Percentiles rank a stretch among this genome's conserved stretches.
Conservation (phyloP, 306 rosid species). For the Rosa rugosa region DNA sequence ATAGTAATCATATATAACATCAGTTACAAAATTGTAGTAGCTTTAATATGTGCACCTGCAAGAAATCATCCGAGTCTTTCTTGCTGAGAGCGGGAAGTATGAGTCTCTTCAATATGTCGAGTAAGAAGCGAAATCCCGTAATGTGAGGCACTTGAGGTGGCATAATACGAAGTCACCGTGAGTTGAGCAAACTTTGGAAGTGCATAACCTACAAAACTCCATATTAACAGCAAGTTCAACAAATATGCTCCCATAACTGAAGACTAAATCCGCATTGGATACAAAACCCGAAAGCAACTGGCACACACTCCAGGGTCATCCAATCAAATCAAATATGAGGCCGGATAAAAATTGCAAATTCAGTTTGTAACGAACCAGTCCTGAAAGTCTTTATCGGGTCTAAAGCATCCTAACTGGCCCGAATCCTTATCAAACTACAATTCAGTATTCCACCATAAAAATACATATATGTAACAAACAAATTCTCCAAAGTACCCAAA, state of each 20-base stretch:
- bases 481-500: neutral
- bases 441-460: neutral
- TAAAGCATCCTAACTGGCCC: neutral
- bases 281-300: slow-evolving; percentile 5
- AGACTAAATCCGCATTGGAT: neutral
- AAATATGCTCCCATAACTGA: neutral
- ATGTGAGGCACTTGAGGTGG: slow-evolving; percentile 89
- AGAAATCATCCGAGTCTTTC: slow-evolving; percentile 46
- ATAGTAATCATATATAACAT: slow-evolving; percentile 20
- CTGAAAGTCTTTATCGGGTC: neutral
- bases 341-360: neutral
- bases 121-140: slow-evolving; percentile 88
- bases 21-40: slow-evolving; percentile 40
- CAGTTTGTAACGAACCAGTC: neutral
- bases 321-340: neutral
- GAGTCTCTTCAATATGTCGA: slow-evolving; percentile 75
- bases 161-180: slow-evolving; percentile 83
- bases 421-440: neutral
- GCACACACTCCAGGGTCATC: neutral
- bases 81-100: slow-evolving; percentile 40
- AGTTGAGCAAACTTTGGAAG: slow-evolving; percentile 84
- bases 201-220: slow-evolving; percentile 53
- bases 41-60: slow-evolving; percentile 31
- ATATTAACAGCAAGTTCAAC: slow-evolving; percentile 1
- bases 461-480: neutral